These are phyloP conservation scores for Akanthomyces muscarius DNA, from an alignment of 2,329 filamentous ascomycete genomes.

Conservation along the genomic window DNA sequence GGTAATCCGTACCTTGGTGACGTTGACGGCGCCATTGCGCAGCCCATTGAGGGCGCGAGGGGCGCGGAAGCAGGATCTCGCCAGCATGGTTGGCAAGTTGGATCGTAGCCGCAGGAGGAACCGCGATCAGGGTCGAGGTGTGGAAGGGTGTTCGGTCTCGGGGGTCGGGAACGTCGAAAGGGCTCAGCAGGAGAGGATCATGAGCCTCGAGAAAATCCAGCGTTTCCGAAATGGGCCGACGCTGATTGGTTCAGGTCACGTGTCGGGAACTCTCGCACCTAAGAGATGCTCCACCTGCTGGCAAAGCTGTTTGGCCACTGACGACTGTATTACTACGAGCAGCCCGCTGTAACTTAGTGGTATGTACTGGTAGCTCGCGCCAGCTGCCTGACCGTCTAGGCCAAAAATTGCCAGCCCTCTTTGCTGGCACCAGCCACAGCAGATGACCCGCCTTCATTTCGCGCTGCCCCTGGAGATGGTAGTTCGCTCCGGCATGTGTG, in stretches of 20 bases:
- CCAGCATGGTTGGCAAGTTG: slow-evolving; percentile 72
- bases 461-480: slow-evolving; percentile 12
- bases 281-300: background rate
- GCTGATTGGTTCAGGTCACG: slow-evolving; percentile 40
- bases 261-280: slow-evolving; percentile 23
- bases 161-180: slow-evolving; percentile 35
- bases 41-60: slow-evolving; percentile 79
- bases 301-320: background rate
- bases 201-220: slow-evolving; percentile 39
- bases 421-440: slow-evolving; percentile 8
- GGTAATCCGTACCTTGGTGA: slow-evolving; percentile 63
- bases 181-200: slow-evolving; percentile 36
- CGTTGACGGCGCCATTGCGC: slow-evolving; percentile 66
- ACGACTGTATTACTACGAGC: background rate
- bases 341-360: background rate
- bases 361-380: background rate
- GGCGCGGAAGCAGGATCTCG: slow-evolving; percentile 85
- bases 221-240: slow-evolving; percentile 40
- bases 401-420: background rate
- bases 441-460: slow-evolving; percentile 9
- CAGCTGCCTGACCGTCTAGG: slow-evolving; percentile 9
- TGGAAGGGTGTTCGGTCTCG: slow-evolving; percentile 32
- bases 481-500: background rate
- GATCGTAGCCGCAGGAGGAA: slow-evolving; percentile 35
- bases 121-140: slow-evolving; percentile 35